These are phyloP conservation scores for Rhinocladiella mackenziei DNA, from an alignment of 2,329 filamentous ascomycete species.

Conservation along the genomic window DNA sequence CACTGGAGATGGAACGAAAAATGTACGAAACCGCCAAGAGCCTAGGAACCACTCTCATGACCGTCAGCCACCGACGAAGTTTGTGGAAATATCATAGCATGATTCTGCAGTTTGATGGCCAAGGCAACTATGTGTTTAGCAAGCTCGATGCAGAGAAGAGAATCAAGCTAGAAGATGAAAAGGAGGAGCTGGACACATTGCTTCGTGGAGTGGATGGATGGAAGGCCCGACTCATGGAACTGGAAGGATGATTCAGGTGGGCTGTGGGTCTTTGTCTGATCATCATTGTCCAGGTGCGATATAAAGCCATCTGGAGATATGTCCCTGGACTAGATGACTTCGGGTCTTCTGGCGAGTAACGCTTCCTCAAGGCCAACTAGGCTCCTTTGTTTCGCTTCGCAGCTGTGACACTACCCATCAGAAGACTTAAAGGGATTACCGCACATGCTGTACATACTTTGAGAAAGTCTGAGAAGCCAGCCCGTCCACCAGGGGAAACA, in stretches of 20 bases:
- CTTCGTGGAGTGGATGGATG: conserved; percentile 83
- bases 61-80: conserved; percentile 83
- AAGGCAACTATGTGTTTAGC: conserved; percentile 87
- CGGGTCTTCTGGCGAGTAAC: too few relatives aligned
- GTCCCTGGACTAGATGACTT: too few relatives aligned
- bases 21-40: conserved; percentile 98
- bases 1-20: conserved; percentile 84
- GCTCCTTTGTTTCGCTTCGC: too few relatives aligned
- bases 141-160: conserved; percentile 81
- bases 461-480: too few relatives aligned
- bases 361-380: too few relatives aligned
- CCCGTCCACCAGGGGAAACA: too few relatives aligned
- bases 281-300: too few relatives aligned
- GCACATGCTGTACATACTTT: too few relatives aligned
- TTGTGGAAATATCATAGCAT: conserved; percentile 95
- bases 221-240: conserved; percentile 64
- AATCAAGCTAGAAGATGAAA: conserved; percentile 87
- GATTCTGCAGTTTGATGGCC: conserved; percentile 94
- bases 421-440: too few relatives aligned
- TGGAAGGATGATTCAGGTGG: conserved; percentile 18
- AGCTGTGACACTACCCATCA: too few relatives aligned
- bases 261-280: background rate
- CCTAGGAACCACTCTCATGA: conserved; percentile 92
- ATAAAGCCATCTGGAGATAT: too few relatives aligned
- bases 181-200: conserved; percentile 84